A percentile compares a stretch with the other conserved stretches of the same genome.
Evolutionary conservation across 139 green algal genomes (phyloP).

Genomic region (Volvox africanus): DNA sequence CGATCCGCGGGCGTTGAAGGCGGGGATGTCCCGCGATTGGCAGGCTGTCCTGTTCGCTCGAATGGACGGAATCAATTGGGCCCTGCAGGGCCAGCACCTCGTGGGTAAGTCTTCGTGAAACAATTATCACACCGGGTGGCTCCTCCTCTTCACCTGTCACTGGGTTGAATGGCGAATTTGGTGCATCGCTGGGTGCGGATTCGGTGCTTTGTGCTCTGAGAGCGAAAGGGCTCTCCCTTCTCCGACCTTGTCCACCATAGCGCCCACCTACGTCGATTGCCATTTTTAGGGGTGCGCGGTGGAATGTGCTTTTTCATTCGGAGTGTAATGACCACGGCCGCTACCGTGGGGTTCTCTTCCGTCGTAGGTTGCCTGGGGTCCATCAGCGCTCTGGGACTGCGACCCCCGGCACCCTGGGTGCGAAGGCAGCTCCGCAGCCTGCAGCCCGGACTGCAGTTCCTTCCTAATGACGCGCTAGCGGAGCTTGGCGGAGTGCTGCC

Average conservation of each 20-base stretch:
- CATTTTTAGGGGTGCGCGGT: no score
- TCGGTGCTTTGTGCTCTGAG: no score
- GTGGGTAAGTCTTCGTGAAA: neutral
- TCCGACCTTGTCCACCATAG: no score
- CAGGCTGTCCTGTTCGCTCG: conserved; percentile 25
- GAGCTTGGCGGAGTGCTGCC: conserved; percentile 30
- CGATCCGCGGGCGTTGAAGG: neutral
- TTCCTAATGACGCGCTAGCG: neutral
- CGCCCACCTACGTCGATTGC: no score
- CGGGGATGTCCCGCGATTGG: neutral
- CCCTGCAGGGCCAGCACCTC: conserved; percentile 24
- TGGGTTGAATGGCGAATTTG: no score
- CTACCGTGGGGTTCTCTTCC: no score
- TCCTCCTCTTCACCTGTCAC: no score
- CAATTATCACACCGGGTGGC: no score
- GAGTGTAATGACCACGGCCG: no score
- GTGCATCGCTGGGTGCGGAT: no score
- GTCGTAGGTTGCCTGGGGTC: conserved; percentile 8
- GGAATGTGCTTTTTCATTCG: no score
- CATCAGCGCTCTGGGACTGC: neutral
- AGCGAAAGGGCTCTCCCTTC: no score
- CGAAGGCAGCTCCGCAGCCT: conserved; percentile 27
- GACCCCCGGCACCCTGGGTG: conserved; percentile 31
- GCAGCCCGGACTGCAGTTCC: conserved; percentile 21
- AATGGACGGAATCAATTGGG: conserved; percentile 42